Conservation (phyloP, 352 stramenopile genomes). For the Phytophthora aleatoria region DNA sequence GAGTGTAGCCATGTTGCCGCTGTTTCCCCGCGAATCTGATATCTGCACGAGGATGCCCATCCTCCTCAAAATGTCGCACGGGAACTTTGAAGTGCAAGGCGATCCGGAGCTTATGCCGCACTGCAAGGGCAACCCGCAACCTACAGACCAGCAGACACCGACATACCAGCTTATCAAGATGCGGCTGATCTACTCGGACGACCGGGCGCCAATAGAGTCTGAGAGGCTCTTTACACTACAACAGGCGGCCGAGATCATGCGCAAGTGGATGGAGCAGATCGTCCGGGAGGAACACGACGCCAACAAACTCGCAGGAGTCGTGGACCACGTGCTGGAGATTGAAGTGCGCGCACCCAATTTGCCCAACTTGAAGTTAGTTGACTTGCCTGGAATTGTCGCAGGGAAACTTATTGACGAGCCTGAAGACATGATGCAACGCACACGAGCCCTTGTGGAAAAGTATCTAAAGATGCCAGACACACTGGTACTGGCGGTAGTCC, state of each 20-base stretch:
- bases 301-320: slow-evolving; percentile 22
- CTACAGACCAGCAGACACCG: not conserved
- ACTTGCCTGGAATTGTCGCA: slow-evolving; percentile 50
- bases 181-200: slow-evolving; percentile 38
- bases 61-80: slow-evolving; percentile 42
- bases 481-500: slow-evolving; percentile 48
- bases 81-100: slow-evolving; percentile 4
- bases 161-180: slow-evolving; percentile 26
- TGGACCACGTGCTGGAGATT: slow-evolving; percentile 49
- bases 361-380: slow-evolving; percentile 46
- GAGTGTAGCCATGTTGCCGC: slow-evolving; percentile 46
- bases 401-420: slow-evolving; percentile 35
- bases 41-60: slow-evolving; percentile 50
- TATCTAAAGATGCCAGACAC: slow-evolving; percentile 42
- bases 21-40: slow-evolving; percentile 46
- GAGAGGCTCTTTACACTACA: slow-evolving; percentile 21
- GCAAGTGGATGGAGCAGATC: slow-evolving; percentile 49
- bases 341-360: slow-evolving; percentile 40
- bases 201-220: slow-evolving; percentile 26
- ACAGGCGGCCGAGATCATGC: slow-evolving; percentile 30
- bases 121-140: slow-evolving; percentile 1
- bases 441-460: slow-evolving; percentile 38
- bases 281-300: slow-evolving; percentile 21
- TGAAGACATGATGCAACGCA: slow-evolving; percentile 49
- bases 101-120: slow-evolving; percentile 33